Conservation (phyloP, 345 rosid species). For the Erucastrum elatum region DNA sequence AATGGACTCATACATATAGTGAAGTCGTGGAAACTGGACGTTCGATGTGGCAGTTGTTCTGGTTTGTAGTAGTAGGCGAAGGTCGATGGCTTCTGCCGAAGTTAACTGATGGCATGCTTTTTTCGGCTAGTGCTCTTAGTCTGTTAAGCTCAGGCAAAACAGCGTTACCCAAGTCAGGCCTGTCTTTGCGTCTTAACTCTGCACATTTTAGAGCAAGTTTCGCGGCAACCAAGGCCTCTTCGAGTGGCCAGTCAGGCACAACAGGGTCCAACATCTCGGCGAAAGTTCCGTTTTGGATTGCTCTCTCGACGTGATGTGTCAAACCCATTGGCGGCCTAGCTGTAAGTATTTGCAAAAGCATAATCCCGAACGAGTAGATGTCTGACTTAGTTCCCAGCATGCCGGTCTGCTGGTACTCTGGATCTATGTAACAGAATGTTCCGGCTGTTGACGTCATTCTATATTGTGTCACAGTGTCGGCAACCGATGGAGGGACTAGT, state of each 20-base stretch:
- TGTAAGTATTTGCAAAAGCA: constrained; percentile 81
- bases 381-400: constrained; percentile 86
- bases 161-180: constrained; percentile 71
- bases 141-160: constrained; percentile 73
- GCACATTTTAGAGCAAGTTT: constrained; percentile 71
- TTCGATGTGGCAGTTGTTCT: not conserved
- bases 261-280: constrained; percentile 52
- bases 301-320: constrained; percentile 58
- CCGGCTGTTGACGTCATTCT: constrained; percentile 92
- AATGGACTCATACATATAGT: constrained; percentile 36
- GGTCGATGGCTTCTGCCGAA: constrained; percentile 31
- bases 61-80: constrained; percentile 23
- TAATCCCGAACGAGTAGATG: constrained; percentile 72
- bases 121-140: constrained; percentile 63
- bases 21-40: constrained; percentile 32
- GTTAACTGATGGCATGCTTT: constrained; percentile 5
- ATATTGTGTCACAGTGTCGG: constrained; percentile 66
- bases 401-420: constrained; percentile 90
- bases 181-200: constrained; percentile 75
- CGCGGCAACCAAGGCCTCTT: constrained; percentile 58
- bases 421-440: constrained; percentile 92
- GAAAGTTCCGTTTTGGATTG: constrained; percentile 63
- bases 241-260: constrained; percentile 76
- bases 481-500: constrained; percentile 78
- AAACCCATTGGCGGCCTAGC: constrained; percentile 92